A percentile compares a stretch with the other conserved stretches of the same genome.
phyloP scores from a whole-genome alignment of 805 yeast genomes.

The Pichia gijzeniarum region DNA sequence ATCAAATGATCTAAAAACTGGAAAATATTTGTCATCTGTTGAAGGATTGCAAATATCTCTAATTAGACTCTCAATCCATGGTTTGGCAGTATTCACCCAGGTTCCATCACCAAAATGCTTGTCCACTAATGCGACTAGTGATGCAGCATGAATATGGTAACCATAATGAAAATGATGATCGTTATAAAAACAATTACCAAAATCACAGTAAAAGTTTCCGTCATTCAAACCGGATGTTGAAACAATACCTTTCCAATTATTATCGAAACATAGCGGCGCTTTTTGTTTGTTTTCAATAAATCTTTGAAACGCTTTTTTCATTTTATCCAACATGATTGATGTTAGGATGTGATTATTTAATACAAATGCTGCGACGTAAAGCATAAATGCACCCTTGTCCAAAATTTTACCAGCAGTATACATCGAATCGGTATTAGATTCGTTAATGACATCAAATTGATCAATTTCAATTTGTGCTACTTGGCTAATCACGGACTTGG shows the following conservation, averaged over 20 bases:
- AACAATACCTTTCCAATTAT: constrained; percentile 69
- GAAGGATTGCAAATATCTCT: constrained; percentile 67
- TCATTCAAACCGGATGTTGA: constrained; percentile 50
- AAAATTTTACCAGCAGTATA: constrained; percentile 83
- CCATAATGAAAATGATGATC: constrained; percentile 90
- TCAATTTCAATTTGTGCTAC: constrained; percentile 49
- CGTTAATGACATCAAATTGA: constrained; percentile 45
- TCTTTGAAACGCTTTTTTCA: constrained; percentile 63
- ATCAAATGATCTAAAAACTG: constrained; percentile 60
- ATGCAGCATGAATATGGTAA: constrained; percentile 77
- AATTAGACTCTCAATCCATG: constrained; percentile 54
- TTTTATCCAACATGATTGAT: constrained; percentile 41
- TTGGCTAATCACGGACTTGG: constrained; percentile 34
- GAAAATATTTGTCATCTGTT: constrained; percentile 46
- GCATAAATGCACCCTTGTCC: constrained; percentile 85
- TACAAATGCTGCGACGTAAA: constrained; percentile 64
- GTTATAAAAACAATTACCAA: constrained; percentile 71
- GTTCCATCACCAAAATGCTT: constrained; percentile 38
- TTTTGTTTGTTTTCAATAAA: constrained; percentile 66
- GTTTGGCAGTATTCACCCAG: constrained; percentile 43
- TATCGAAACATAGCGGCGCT: constrained; percentile 73
- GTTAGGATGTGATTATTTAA: constrained; percentile 52
- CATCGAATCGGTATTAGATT: constrained; percentile 75
- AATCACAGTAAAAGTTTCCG: constrained; percentile 39
- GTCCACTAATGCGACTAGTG: constrained; percentile 67